Evolutionary conservation across 805 yeast species (phyloP).

Genomic region (Saturnispora serradocipensis): DNA sequence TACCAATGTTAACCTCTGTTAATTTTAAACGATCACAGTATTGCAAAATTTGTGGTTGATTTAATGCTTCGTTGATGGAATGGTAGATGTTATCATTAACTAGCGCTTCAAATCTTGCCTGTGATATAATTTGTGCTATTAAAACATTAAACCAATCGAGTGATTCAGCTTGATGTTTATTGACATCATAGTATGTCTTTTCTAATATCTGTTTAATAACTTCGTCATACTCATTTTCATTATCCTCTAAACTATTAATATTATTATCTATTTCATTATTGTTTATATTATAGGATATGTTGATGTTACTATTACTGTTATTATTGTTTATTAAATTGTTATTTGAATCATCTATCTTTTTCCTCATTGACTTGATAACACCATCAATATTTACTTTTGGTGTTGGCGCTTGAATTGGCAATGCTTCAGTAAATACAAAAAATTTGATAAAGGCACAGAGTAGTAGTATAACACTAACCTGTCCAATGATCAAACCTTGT

Average conservation of each 20-base stretch:
- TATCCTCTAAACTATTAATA: background rate
- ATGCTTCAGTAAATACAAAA: slow-evolving; percentile 64
- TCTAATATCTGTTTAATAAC: slow-evolving; percentile 46
- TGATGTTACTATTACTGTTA: background rate
- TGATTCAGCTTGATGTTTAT: slow-evolving; percentile 79
- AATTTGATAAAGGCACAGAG: slow-evolving; percentile 60
- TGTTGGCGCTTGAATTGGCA: slow-evolving; percentile 29
- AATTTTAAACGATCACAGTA: slow-evolving; percentile 70
- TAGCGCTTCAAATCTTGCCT: slow-evolving; percentile 82
- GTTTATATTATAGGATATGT: background rate
- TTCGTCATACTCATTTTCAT: slow-evolving; percentile 6
- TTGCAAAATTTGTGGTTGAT: slow-evolving; percentile 57
- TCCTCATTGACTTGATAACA: slow-evolving; percentile 13
- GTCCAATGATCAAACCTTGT: slow-evolving; percentile 68
- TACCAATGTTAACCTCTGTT: slow-evolving; percentile 86
- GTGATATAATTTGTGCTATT: slow-evolving; percentile 82
- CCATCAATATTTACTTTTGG: slow-evolving; percentile 24
- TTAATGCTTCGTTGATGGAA: slow-evolving; percentile 60
- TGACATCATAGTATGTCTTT: slow-evolving; percentile 86
- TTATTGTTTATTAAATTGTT: background rate
- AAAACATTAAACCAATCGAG: slow-evolving; percentile 95
- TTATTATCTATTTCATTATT: slow-evolving; percentile 4
- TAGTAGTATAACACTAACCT: slow-evolving; percentile 57
- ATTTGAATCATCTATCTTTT: slow-evolving; percentile 3
- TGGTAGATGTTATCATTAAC: slow-evolving; percentile 76